Evolutionary conservation across 768 basidiomycete genomes (phyloP).

Genomic region (Leucocoprinus birnbaumii): DNA sequence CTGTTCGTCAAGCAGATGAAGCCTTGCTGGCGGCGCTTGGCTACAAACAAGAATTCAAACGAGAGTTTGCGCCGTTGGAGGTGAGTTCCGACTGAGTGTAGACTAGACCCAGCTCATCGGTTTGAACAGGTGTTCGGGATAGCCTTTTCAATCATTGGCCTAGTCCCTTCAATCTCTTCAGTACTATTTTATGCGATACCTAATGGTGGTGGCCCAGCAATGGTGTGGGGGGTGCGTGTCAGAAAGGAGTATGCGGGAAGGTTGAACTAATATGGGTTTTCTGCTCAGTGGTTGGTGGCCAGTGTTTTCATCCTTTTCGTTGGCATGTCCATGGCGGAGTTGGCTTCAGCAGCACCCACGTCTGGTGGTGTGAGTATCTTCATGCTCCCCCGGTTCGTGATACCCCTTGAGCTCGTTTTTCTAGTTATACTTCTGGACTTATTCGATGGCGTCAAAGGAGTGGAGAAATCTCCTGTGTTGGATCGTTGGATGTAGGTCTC

Average conservation of each 20-base stretch:
- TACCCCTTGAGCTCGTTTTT: background rate
- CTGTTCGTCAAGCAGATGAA: constrained; percentile 27
- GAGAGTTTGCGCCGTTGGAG: constrained; percentile 50
- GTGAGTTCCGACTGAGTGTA: constrained; percentile 18
- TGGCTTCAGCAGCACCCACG: constrained; percentile 70
- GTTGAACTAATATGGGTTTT: too few relatives aligned
- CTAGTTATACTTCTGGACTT: constrained; percentile 52
- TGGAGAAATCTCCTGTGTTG: constrained; percentile 47
- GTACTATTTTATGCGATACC: constrained; percentile 56
- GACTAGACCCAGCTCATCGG: background rate
- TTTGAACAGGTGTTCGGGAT: constrained; percentile 59
- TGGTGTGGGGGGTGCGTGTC: constrained; percentile 63
- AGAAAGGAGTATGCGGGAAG: too few relatives aligned
- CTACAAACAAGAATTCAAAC: constrained; percentile 51
- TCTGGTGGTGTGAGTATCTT: constrained; percentile 58
- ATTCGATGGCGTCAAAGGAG: constrained; percentile 35
- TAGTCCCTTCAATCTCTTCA: constrained; percentile 61
- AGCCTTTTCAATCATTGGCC: constrained; percentile 68
- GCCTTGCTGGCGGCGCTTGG: constrained; percentile 36
- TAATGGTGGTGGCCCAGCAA: constrained; percentile 65
- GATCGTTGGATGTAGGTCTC: constrained; percentile 46
- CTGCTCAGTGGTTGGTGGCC: constrained; percentile 58
- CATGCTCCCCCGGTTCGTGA: constrained; percentile 7
- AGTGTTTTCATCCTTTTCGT: constrained; percentile 61
- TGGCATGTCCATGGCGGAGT: constrained; percentile 66